Base-by-base conservation (phyloP, 2,329 filamentous ascomycete species). In the Scytalidium sp. region DNA sequence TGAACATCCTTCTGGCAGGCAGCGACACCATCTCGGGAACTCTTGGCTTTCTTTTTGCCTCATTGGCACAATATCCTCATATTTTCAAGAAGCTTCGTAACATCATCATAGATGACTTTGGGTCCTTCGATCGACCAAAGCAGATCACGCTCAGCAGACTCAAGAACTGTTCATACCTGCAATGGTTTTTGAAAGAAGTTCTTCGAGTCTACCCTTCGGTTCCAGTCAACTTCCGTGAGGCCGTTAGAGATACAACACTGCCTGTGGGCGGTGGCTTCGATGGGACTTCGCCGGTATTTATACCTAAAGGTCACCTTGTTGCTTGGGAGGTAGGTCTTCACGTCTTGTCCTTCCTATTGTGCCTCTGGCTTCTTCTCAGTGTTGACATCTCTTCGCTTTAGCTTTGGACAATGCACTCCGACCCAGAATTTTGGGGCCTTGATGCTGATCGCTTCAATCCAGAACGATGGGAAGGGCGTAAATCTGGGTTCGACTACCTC, bases 401-500 rank as follows among this genome's bases (percentile, higher is more conserved):
- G 50, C 50, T 57, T 49, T 53, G 49, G 52, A 89, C 85, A 1
- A 83, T 94, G 50, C 89, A 94, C 67, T 89, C 90, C 69, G 84
- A 80, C 11, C 78, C 70, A 39, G 77, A 80, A 50, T 85, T 90
- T 60, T 91, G 87, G 87, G 87, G 87, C 2, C 62, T 76, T 0
- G 84, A 90, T 53, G 85, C 82, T 1, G 81, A 88, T 15, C 74
- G 80, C 1, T 94, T 90, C 69, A 73, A 78, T 7, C 89, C 89
- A 0, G 88, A 90, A 68, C 75, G 89, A 22, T 94, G 88, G 88
- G 66, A 65, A 32, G 68, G 79, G 42, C 87, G 92, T 67, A 90
- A 88, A 72, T 80, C 80, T 27, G 84, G 85, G 0, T 90, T 89
- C 52, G 85, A 56, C 29, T 57, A 54, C 46, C 50, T 88, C 43